Conservation (phyloP, 1,139 yeast species). For the Suhomyces atakaporum region DNA sequence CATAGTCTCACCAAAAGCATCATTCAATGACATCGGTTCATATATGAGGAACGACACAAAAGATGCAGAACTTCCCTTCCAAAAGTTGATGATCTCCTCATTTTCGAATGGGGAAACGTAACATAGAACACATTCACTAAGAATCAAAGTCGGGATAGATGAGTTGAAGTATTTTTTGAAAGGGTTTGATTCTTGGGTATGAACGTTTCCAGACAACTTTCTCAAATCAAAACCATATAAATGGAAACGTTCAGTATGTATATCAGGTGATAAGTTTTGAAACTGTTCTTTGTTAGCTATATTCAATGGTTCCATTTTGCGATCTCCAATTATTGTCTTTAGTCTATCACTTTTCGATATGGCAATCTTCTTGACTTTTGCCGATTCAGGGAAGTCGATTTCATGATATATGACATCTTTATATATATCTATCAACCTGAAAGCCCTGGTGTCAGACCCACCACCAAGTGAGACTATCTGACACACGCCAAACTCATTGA, state of each 20-base stretch:
- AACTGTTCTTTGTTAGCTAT: slow-evolving; percentile 27
- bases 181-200: slow-evolving; percentile 4
- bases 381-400: slow-evolving; percentile 70
- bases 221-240: slow-evolving; percentile 61
- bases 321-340: slow-evolving; percentile 19
- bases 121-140: slow-evolving; percentile 91
- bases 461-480: slow-evolving; percentile 88
- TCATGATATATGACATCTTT: slow-evolving; percentile 57
- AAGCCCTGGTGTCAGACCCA: slow-evolving; percentile 91
- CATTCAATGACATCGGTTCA: slow-evolving; percentile 80
- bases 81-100: slow-evolving; percentile 47
- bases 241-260: slow-evolving; percentile 52
- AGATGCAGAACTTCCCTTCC: slow-evolving; percentile 26
- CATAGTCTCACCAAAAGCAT: slow-evolving; percentile 84
- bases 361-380: slow-evolving; percentile 58
- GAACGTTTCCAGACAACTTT: slow-evolving; percentile 15
- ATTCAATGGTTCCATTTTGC: slow-evolving; percentile 13
- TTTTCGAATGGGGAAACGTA: slow-evolving; percentile 67
- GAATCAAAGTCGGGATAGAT: slow-evolving; percentile 62
- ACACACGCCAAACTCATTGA: slow-evolving; percentile 33
- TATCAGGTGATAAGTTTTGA: slow-evolving; percentile 23
- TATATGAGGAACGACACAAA: slow-evolving; percentile 58
- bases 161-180: slow-evolving; percentile 28
- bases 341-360: slow-evolving; percentile 38
- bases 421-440: slow-evolving; percentile 41